Percentiles rank a stretch among this genome's conserved stretches.
These are phyloP conservation scores for Theobroma cacao DNA, from an alignment of 345 rosid genomes.

Conservation along the genomic window DNA sequence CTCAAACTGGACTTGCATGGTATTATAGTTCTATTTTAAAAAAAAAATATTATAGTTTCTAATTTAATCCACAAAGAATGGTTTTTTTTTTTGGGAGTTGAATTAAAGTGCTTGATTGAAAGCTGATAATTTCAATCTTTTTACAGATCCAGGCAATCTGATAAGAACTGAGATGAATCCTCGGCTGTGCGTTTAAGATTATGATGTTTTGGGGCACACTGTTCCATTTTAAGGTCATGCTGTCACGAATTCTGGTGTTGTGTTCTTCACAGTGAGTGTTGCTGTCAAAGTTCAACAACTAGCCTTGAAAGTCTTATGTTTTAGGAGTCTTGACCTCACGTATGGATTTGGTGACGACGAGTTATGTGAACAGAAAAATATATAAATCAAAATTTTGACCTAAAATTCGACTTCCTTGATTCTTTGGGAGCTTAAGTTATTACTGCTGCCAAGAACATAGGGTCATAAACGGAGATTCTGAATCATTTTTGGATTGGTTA, in stretches of 20 bases:
- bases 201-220: neutral
- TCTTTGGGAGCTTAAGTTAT: neutral
- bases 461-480: neutral
- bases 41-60: too few species aligned
- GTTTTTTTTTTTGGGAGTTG: neutral
- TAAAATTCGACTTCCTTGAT: neutral
- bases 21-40: neutral
- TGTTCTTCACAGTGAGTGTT: constrained; percentile 2
- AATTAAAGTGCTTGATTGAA: neutral
- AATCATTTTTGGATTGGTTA: constrained; percentile 13
- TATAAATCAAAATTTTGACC: constrained; percentile 7
- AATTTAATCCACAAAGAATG: neutral
- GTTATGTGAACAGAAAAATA: neutral
- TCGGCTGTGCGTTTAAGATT: constrained; percentile 7
- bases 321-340: constrained; percentile 14
- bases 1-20: neutral
- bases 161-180: constrained; percentile 1
- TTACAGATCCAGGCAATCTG: constrained; percentile 28
- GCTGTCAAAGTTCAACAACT: constrained; percentile 13
- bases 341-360: constrained; percentile 17
- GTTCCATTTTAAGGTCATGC: neutral
- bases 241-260: neutral
- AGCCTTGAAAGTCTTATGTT: constrained; percentile 17
- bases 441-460: neutral
- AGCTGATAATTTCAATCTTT: neutral